These are phyloP conservation scores for Aphanomyces cochlioides DNA, from an alignment of 352 stramenopile genomes.

Conservation along the genomic window DNA sequence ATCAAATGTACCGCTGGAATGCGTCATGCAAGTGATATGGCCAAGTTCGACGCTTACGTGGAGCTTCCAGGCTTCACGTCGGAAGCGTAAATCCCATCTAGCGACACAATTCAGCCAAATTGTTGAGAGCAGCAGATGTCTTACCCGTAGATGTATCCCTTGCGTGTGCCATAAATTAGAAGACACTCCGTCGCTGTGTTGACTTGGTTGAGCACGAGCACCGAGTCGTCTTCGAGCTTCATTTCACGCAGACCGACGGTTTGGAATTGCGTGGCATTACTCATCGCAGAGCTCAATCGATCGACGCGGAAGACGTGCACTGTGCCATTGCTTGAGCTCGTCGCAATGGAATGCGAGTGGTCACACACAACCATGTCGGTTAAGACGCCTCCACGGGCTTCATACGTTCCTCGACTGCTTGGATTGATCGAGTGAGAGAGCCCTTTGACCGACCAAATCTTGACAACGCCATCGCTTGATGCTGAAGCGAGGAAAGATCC, in stretches of 20 bases:
- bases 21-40: constrained; percentile 93
- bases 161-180: constrained; percentile 92
- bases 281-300: constrained; percentile 54
- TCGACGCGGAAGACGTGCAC: constrained; percentile 97
- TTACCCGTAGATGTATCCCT: constrained; percentile 71
- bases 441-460: constrained; percentile 93
- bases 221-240: constrained; percentile 82
- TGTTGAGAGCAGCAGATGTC: not conserved
- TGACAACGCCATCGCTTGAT: constrained; percentile 94
- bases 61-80: constrained; percentile 89
- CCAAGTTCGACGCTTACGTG: constrained; percentile 91
- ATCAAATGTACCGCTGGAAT: constrained; percentile 52
- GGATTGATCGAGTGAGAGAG: constrained; percentile 92
- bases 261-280: constrained; percentile 48
- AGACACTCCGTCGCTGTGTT: constrained; percentile 93
- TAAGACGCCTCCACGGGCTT: constrained; percentile 86
- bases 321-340: constrained; percentile 80
- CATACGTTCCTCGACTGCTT: constrained; percentile 91
- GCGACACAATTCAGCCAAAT: not conserved
- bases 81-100: constrained; percentile 90
- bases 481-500: constrained; percentile 94
- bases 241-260: constrained; percentile 69
- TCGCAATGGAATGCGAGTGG: constrained; percentile 94
- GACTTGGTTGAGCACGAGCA: constrained; percentile 94
- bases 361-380: constrained; percentile 95